A percentile compares a stretch with the other conserved stretches of the same genome.
phyloP scores from a whole-genome alignment of 2,329 filamentous ascomycete species.

The Fusarium pseudonygamai region DNA sequence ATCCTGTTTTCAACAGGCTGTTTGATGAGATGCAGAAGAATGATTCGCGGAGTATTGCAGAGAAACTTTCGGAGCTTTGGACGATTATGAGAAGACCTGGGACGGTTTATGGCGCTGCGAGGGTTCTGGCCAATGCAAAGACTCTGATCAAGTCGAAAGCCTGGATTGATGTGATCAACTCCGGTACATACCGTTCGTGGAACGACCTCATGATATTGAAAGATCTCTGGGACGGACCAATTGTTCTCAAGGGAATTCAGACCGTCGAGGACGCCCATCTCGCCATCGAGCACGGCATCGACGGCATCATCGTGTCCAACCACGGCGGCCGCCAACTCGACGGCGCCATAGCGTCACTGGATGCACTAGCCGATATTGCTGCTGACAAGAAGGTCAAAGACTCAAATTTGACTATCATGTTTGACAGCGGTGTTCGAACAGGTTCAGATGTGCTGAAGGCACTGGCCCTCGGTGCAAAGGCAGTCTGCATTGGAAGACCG shows the following conservation, averaged over 20 bases:
- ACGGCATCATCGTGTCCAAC: conserved; percentile 55
- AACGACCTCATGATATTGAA: conserved; percentile 67
- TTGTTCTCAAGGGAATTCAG: conserved; percentile 55
- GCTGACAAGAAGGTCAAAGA: conserved; percentile 60
- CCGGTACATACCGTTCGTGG: conserved; percentile 65
- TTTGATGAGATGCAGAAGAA: conserved; percentile 34
- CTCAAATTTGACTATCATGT: conserved; percentile 61
- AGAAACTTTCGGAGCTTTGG: conserved; percentile 33
- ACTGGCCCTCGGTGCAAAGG: conserved; percentile 52
- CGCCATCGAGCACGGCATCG: conserved; percentile 50
- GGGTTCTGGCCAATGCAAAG: conserved; percentile 22
- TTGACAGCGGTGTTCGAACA: conserved; percentile 53
- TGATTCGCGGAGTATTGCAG: conserved; percentile 10
- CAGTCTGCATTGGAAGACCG: conserved; percentile 56
- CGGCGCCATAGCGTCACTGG: conserved; percentile 59
- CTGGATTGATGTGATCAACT: conserved; percentile 40
- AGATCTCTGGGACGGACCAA: conserved; percentile 66
- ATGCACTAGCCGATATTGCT: conserved; percentile 59
- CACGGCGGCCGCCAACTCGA: conserved; percentile 56
- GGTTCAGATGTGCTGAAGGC: conserved; percentile 55
- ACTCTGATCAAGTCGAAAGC: conserved; percentile 30
- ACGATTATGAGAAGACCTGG: conserved; percentile 33
- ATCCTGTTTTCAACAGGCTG: conserved; percentile 66
- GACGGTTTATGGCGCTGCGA: conserved; percentile 35
- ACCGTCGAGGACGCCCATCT: conserved; percentile 53